Evolutionary conservation across 495 filamentous ascomycete genomes (phyloP), one percentile per base, ranked within the genome.

Genomic region (Penicillium pancosmium): DNA sequence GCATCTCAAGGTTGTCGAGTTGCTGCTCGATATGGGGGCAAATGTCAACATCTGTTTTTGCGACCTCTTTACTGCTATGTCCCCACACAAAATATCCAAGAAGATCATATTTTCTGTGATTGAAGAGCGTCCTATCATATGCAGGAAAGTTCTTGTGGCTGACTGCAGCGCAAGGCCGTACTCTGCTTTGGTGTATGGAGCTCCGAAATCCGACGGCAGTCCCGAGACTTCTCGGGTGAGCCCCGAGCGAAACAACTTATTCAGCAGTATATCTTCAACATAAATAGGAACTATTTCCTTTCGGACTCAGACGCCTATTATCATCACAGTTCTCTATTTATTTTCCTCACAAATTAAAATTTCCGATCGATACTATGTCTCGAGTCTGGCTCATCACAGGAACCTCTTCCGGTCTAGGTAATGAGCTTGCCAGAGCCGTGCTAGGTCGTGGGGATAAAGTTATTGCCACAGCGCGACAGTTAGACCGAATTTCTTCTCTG

Each of bases 361-460:
- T 16, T 44, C 41, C 41, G 16, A 21, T 23, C 23, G 16, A 38
- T 41, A 55, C 25, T 18, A 63, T 63, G 60, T 55, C 50, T 50
- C 73, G 86, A 84, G 62, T 68, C 48, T 86, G 78, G 76, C 71
- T 86, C 59, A 84, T 86, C 65, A 82, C 78, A 15, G 83, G 78
- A 50, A 71, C 77, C 53, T 82, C 80, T 36, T 80, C 76, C 13
- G 84, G 83, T 50, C 79, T 86, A 62, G 83, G 84, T 55, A 36
- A 57, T 5, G 69, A 76, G 36, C 72, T 85, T 18, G 77, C 74
- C 38, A 56, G 71, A 36, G 68, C 77, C 11, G 76, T 74, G 25
- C 41, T 74, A 44, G 43, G 38, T 31, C 41, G 41, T 5, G 85
- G 84, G 0, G 81, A 86, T 66, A 71, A 71, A 31, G 81, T 84